These are phyloP conservation scores for Hamamelis virginiana DNA, from an alignment of 164 flowering plant genomes.

Conservation along the genomic window DNA sequence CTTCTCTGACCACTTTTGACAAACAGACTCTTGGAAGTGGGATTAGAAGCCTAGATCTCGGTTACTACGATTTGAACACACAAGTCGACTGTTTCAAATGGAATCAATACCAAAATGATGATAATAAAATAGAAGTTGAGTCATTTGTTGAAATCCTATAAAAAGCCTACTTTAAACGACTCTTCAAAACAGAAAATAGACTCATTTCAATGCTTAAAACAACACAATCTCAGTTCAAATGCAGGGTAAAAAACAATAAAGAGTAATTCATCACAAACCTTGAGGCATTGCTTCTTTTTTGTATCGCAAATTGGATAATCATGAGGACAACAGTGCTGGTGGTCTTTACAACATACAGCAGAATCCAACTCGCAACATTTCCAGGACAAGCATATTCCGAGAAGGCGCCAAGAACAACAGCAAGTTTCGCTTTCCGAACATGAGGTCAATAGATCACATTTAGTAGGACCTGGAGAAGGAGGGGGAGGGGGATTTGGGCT, in stretches of 20 bases:
- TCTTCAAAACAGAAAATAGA: background rate
- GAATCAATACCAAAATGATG: no score
- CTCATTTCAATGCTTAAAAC: no score
- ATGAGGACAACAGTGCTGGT: slow-evolving; percentile 71
- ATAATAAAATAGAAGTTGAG: no score
- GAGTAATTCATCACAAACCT: slow-evolving; percentile 41
- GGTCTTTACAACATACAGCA: slow-evolving; percentile 86
- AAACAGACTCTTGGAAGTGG: no score
- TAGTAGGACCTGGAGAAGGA: slow-evolving; percentile 75
- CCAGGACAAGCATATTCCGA: slow-evolving; percentile 84
- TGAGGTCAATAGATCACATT: slow-evolving; percentile 52
- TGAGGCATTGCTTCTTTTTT: slow-evolving; percentile 53
- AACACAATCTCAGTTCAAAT: no score
- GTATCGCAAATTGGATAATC: slow-evolving; percentile 84
- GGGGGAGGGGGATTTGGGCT: slow-evolving; percentile 85
- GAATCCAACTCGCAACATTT: slow-evolving; percentile 67
- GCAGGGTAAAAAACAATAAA: no score
- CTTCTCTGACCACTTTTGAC: no score
- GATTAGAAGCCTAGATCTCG: no score
- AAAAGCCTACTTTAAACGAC: background rate
- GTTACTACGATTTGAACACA: no score
- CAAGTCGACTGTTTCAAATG: no score
- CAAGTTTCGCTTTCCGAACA: slow-evolving; percentile 80
- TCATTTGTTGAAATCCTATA: background rate
- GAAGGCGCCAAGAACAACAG: slow-evolving; percentile 56